A percentile compares a stretch with the other conserved stretches of the same genome.
Conservation (phyloP, 805 yeast genomes). For the Clavispora asparagi region DNA sequence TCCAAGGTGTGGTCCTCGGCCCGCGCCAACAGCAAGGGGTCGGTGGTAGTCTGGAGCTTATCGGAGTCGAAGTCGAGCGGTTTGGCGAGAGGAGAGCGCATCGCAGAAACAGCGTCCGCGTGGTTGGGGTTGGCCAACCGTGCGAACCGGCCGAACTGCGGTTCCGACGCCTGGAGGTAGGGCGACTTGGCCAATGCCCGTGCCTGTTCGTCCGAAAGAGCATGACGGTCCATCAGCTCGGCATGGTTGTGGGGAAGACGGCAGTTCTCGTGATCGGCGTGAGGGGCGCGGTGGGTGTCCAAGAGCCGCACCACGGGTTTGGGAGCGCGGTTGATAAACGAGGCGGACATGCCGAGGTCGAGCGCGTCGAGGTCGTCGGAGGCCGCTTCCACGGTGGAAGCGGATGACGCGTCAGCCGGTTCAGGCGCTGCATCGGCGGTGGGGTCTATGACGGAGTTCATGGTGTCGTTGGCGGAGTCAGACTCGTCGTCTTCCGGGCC, state of each 20-base stretch:
- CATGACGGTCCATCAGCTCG: conserved; percentile 19
- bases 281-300: conserved; percentile 9
- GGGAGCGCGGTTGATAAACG: conserved; percentile 37
- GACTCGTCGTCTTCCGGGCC: conserved; percentile 2
- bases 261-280: conserved; percentile 27
- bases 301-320: conserved; percentile 31
- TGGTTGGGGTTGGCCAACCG: conserved; percentile 32
- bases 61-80: conserved; percentile 15
- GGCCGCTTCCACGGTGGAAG: conserved; percentile 3
- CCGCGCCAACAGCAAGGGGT: conserved; percentile 42
- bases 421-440: no score
- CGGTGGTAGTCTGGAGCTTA: conserved; percentile 12
- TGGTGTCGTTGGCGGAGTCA: conserved; percentile 3
- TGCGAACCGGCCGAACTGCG: conserved; percentile 44
- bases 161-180: conserved; percentile 53
- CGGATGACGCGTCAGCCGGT: no score
- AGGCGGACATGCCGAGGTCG: conserved; percentile 36
- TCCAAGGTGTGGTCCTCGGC: conserved; percentile 35
- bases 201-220: conserved; percentile 47
- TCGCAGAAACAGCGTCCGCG: conserved; percentile 8
- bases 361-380: conserved; percentile 27
- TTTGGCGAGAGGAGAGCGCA: conserved; percentile 15
- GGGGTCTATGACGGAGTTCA: conserved; percentile 1
- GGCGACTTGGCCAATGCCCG: conserved; percentile 53
- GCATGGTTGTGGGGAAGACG: conserved; percentile 26